Percentiles rank a stretch among this genome's conserved stretches.
Evolutionary conservation across 2,329 filamentous ascomycete species (phyloP).

Genomic region (Ophiostoma quercus): DNA sequence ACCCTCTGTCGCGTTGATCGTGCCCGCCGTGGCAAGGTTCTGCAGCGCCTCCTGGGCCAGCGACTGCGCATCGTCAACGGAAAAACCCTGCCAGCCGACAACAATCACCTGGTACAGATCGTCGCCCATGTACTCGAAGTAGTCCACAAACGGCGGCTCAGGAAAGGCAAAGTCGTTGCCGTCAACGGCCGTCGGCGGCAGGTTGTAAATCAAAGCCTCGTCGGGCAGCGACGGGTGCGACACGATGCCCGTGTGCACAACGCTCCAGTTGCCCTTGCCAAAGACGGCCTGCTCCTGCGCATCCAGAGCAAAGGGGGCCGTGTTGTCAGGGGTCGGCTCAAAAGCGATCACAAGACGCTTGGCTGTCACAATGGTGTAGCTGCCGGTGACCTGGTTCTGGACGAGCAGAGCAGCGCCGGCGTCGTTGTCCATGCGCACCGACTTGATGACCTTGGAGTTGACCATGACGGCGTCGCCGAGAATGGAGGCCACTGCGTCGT

Average conservation of each 20-base stretch:
- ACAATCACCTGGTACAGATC: conserved; percentile 32
- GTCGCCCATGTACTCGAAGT: conserved; percentile 32
- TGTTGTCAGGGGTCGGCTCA: conserved; percentile 34
- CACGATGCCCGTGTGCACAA: conserved; percentile 34
- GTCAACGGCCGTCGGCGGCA: conserved; percentile 29
- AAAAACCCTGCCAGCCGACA: conserved; percentile 28
- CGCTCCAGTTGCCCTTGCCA: conserved; percentile 33
- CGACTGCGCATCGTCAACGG: conserved; percentile 29
- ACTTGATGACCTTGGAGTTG: conserved; percentile 34
- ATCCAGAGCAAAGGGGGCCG: conserved; percentile 35
- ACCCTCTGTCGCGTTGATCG: conserved; percentile 26
- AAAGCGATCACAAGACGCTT: conserved; percentile 37
- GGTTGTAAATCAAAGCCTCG: conserved; percentile 32
- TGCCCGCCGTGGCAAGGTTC: conserved; percentile 28
- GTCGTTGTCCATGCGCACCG: conserved; percentile 31
- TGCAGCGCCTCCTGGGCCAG: conserved; percentile 34
- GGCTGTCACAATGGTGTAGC: conserved; percentile 32
- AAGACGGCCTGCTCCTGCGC: conserved; percentile 33
- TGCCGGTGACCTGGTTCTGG: conserved; percentile 26
- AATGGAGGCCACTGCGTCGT: conserved; percentile 35
- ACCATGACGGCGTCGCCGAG: conserved; percentile 38
- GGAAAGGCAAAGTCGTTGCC: conserved; percentile 32
- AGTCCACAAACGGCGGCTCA: conserved; percentile 30
- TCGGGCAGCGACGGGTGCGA: conserved; percentile 33
- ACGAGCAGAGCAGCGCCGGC: conserved; percentile 34